A percentile compares a stretch with the other conserved stretches of the same genome.
phyloP scores from a whole-genome alignment of 768 basidiomycete genomes.

The Lentinula sp. region DNA sequence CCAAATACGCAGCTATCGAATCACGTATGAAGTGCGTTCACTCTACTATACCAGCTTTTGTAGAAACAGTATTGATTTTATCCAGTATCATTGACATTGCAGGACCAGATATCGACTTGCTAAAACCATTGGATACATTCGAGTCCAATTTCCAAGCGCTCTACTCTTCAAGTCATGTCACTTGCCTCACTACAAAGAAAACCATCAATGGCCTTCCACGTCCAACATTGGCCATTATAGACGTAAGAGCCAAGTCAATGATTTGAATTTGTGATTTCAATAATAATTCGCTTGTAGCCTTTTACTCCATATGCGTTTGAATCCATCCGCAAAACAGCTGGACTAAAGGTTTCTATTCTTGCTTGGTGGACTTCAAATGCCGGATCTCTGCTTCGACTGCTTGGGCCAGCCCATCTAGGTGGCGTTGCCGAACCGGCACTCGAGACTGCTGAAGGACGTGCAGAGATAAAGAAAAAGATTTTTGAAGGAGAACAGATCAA shows the following conservation, averaged over 20 bases:
- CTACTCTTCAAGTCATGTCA: not conserved
- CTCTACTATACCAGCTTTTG: no score
- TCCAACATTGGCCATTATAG: conserved; percentile 1
- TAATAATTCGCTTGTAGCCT: not conserved
- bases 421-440: not conserved
- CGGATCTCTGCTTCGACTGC: not conserved
- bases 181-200: not conserved
- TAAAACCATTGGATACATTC: not conserved
- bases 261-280: not conserved
- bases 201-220: not conserved
- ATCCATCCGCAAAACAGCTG: not conserved
- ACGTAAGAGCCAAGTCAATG: not conserved
- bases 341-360: not conserved
- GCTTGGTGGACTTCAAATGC: not conserved
- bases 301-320: not conserved
- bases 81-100: not conserved
- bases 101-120: not conserved
- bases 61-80: not conserved
- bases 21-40: not conserved
- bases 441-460: not conserved
- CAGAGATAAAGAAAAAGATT: not conserved
- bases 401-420: not conserved
- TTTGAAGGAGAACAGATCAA: not conserved
- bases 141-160: not conserved
- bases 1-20: not conserved